A percentile compares a stretch with the other conserved stretches of the same genome.
These are phyloP conservation scores for Globisporangium spinosum DNA, from an alignment of 352 stramenopile species.

Conservation along the genomic window DNA sequence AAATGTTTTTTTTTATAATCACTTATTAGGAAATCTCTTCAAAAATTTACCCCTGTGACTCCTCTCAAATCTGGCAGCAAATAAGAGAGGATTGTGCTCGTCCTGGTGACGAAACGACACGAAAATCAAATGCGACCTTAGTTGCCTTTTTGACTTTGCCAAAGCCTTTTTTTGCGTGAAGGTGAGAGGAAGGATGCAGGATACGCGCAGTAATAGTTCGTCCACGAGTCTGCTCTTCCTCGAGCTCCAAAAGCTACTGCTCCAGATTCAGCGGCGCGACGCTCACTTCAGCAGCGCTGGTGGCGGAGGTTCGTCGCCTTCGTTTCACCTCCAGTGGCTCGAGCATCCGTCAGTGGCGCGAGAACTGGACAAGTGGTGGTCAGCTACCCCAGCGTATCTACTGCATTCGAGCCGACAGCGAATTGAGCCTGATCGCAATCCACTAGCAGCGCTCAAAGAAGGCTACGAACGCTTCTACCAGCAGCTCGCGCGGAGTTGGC, in stretches of 20 bases:
- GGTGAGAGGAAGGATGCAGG: not conserved
- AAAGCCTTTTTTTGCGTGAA: not conserved
- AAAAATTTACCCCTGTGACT: too few species aligned
- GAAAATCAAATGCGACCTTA: too few species aligned
- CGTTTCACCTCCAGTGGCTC: not conserved
- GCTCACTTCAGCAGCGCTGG: not conserved
- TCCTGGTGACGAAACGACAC: too few species aligned
- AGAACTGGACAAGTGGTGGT: slow-evolving; percentile 11
- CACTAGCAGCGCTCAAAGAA: not conserved
- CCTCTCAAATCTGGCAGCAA: too few species aligned
- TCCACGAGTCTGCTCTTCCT: not conserved
- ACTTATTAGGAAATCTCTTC: too few species aligned
- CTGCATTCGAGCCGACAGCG: not conserved
- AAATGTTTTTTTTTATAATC: too few species aligned
- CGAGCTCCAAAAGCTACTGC: not conserved
- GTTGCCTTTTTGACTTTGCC: too few species aligned
- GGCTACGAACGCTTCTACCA: slow-evolving; percentile 1
- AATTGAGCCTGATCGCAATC: too few species aligned
- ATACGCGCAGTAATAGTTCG: not conserved
- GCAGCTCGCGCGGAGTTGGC: not conserved
- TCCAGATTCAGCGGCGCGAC: not conserved
- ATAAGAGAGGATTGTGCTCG: too few species aligned
- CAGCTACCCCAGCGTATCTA: not conserved
- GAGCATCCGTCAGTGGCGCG: not conserved
- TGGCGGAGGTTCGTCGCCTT: not conserved